phyloP scores from a whole-genome alignment of 78 protist genomes.

The Dictyostelium discoideum region DNA sequence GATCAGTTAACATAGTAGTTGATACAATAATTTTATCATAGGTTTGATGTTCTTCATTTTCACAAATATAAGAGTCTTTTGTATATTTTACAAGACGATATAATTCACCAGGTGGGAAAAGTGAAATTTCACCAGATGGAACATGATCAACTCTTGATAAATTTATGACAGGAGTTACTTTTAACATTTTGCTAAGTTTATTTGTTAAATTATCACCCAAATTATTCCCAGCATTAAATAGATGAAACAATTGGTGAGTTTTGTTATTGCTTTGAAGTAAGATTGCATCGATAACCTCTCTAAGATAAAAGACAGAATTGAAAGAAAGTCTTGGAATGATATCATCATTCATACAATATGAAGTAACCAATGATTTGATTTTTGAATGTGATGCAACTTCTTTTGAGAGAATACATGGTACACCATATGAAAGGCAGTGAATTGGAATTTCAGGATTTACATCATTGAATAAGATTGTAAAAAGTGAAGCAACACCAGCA shows the following conservation, averaged over 20 bases:
- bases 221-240: constrained; percentile 33
- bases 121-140: constrained; percentile 12
- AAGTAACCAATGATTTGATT: constrained; percentile 20
- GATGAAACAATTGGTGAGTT: constrained; percentile 52
- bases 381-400: constrained; percentile 28
- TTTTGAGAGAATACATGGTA: constrained; percentile 54
- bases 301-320: constrained; percentile 38
- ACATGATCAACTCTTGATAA: constrained; percentile 32
- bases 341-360: constrained; percentile 76
- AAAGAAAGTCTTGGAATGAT: constrained; percentile 69
- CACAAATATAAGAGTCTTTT: constrained; percentile 61
- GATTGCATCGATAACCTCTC: constrained; percentile 48
- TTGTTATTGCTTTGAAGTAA: constrained; percentile 40
- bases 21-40: constrained; percentile 75
- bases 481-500: constrained; percentile 75
- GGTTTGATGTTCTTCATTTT: neutral
- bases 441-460: constrained; percentile 56
- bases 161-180: constrained; percentile 58
- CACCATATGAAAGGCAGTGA: constrained; percentile 72
- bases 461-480: constrained; percentile 74
- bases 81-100: constrained; percentile 18
- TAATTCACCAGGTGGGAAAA: constrained; percentile 73
- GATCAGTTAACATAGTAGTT: constrained; percentile 68
- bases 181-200: constrained; percentile 54
- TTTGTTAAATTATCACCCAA: constrained; percentile 25